Percentiles rank a stretch among this genome's conserved stretches.
phyloP scores from a whole-genome alignment of 2,329 filamentous ascomycete species.

The Alternaria angustiovoidea region DNA sequence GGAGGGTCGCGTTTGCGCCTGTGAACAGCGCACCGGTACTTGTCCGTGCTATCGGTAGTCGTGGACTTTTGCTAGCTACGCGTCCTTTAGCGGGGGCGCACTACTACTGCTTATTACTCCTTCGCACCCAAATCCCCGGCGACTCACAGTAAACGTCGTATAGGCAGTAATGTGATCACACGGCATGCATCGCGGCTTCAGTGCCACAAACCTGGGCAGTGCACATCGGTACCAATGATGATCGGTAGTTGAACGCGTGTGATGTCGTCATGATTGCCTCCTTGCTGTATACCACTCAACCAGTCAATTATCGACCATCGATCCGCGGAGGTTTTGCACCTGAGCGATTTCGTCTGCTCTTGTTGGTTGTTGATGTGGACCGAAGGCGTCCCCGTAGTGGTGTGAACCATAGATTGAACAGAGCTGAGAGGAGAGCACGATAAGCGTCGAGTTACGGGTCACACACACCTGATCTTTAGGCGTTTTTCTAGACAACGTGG shows the following conservation, averaged over 20 bases:
- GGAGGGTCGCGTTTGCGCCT: not conserved
- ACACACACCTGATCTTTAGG: not conserved
- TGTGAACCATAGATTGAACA: not conserved
- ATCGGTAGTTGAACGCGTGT: not conserved
- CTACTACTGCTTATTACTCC: not conserved
- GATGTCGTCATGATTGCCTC: constrained; percentile 1
- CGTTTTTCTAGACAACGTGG: not conserved
- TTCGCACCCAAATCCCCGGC: not conserved
- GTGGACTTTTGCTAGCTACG: constrained; percentile 1
- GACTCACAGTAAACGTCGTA: not conserved
- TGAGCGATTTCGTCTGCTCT: not conserved
- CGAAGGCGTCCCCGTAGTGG: not conserved
- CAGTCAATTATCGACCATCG: not conserved
- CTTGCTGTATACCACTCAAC: not conserved
- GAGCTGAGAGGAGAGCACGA: not conserved
- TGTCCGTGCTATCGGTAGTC: constrained; percentile 1
- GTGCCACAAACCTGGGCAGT: constrained; percentile 1
- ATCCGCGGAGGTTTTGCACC: not conserved
- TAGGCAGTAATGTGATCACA: not conserved
- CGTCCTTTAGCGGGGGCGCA: not conserved
- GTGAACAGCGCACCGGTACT: not conserved
- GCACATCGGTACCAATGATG: not conserved
- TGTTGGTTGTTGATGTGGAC: not conserved
- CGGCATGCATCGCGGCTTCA: not conserved
- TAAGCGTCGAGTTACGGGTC: not conserved